phyloP scores from a whole-genome alignment of 345 rosid species.

The Camelina sativa region DNA sequence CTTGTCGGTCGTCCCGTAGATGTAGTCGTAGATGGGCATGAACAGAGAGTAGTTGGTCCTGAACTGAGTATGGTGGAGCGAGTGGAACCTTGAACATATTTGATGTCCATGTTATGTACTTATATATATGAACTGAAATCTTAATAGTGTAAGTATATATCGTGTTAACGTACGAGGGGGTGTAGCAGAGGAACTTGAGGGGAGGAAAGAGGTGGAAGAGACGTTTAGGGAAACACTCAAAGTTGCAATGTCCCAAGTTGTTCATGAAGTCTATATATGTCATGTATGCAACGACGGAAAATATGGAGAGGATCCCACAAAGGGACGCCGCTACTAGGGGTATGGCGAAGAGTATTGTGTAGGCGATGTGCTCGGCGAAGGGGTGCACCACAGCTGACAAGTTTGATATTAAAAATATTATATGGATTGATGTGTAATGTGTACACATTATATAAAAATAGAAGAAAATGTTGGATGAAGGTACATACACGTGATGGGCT shows the following conservation, averaged over 20 bases:
- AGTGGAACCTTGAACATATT: constrained; percentile 53
- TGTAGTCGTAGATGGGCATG: constrained; percentile 67
- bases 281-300: constrained; percentile 24
- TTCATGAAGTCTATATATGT: constrained; percentile 46
- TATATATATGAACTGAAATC: not conserved
- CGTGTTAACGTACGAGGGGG: constrained; percentile 41
- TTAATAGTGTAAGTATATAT: not conserved
- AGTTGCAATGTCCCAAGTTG: constrained; percentile 49
- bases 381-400: constrained; percentile 57
- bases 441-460: not conserved
- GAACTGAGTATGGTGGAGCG: constrained; percentile 68
- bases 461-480: not conserved
- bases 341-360: constrained; percentile 55
- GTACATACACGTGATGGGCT: constrained; percentile 68
- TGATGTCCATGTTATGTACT: not conserved
- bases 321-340: constrained; percentile 44
- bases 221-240: constrained; percentile 43
- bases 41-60: constrained; percentile 64
- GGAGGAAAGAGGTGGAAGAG: constrained; percentile 30
- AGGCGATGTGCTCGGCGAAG: constrained; percentile 64
- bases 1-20: constrained; percentile 55
- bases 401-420: not conserved
- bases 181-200: constrained; percentile 33
- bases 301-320: constrained; percentile 29
- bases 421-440: not conserved